Base-by-base conservation (phyloP, 139 green algal species). In the Coccomyxa sp. region DNA sequence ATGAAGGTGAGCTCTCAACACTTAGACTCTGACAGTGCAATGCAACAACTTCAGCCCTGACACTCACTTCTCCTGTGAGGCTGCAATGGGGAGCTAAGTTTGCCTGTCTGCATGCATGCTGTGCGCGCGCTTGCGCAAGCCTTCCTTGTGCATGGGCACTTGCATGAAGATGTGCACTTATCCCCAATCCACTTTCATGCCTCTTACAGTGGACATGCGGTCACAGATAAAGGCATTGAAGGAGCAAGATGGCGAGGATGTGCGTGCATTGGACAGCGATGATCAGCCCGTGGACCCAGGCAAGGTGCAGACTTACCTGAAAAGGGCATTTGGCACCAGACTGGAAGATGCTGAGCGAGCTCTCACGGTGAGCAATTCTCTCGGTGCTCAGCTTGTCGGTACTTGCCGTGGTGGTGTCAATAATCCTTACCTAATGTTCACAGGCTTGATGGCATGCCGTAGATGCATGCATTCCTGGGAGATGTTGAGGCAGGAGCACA, bases 341-440 rank as follows among this genome's bases (percentile, higher is more conserved):
- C 79, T 89, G 45, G 45, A 74, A 14, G 84, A 83, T 25, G 76
- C 76, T 14, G 83, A 91, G 82, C 77, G n/a, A 27, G 86, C 83
- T 0, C 76, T 91, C 18, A 71, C 4, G 63, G 63, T 71, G 63
- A 28, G 63, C 18, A 21, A n/a, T n/a, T n/a, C n/a, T 4, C 63
- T 71, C 21, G 63, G 18, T 28, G 9, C 9, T 71, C 18, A 28
- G 63, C 38, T 51, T 51, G 38, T 51, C 38, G 7, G 7, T 51
- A 51, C 38, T 51, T 51, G 3, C 38, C 7, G 38, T 51, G 38
- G 38, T 7, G 38, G 38, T 51, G 7, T 7, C 38, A 51, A 51
- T 51, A 7, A 51, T 51, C 38, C 38, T 51, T 51, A 51, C 38
- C 38, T 3, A 7, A 11, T 51, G 38, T 3, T n/a, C 38, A 51